Percentiles rank a stretch among this genome's conserved stretches.
Evolutionary conservation across 495 filamentous ascomycete genomes (phyloP).

Genomic region (Aspergillus bertholletiae): DNA sequence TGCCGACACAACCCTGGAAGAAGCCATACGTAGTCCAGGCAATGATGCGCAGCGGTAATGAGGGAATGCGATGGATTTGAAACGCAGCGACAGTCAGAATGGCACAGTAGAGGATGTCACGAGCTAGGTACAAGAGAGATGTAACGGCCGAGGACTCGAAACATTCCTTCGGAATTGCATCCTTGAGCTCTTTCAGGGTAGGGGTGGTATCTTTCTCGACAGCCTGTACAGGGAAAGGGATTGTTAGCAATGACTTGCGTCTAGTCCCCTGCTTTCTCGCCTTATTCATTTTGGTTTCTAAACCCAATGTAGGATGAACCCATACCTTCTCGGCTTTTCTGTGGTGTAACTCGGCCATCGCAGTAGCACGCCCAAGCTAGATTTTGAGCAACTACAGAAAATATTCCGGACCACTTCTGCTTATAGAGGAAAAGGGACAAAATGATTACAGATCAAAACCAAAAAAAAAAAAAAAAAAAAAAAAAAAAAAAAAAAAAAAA

Average conservation of each 20-base stretch:
- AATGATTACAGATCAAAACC: not conserved
- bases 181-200: conserved; percentile 76
- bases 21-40: conserved; percentile 71
- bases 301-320: not conserved
- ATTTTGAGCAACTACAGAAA: not conserved
- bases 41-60: conserved; percentile 47
- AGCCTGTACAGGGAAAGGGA: not conserved
- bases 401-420: not conserved
- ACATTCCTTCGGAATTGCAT: conserved; percentile 81
- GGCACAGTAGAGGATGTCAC: conserved; percentile 62
- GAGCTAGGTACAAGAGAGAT: conserved; percentile 63
- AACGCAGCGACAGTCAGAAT: conserved; percentile 56
- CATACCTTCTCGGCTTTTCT: not conserved
- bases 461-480: not conserved
- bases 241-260: not conserved
- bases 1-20: conserved; percentile 72
- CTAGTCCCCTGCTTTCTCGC: not conserved
- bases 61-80: conserved; percentile 20
- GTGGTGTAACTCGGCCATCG: not conserved
- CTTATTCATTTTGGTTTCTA: not conserved
- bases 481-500: not conserved
- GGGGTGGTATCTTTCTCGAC: not conserved
- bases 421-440: not conserved
- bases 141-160: conserved; percentile 65
- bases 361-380: not conserved